These are phyloP conservation scores for Blastobotrys americana DNA, from an alignment of 805 yeast species.

Conservation along the genomic window DNA sequence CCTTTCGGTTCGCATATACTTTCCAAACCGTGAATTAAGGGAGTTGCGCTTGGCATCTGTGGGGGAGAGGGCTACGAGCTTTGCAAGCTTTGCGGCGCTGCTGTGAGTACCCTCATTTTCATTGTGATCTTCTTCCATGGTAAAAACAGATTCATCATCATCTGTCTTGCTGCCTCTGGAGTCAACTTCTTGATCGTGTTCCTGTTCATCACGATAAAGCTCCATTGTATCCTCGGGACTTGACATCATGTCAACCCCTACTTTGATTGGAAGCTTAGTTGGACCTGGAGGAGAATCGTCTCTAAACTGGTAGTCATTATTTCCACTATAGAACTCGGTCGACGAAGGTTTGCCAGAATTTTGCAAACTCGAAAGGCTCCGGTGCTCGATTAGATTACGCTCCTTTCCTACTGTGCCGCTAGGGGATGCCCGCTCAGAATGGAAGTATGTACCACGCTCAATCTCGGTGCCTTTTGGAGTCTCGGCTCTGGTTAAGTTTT, in stretches of 20 bases:
- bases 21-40: background rate
- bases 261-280: background rate
- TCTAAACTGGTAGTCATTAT: background rate
- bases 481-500: constrained; percentile 3
- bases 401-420: background rate
- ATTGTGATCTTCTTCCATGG: constrained; percentile 15
- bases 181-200: constrained; percentile 4
- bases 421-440: background rate
- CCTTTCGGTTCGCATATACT: constrained; percentile 52
- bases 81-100: background rate
- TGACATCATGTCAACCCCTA: background rate
- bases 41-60: background rate
- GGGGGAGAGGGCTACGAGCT: background rate
- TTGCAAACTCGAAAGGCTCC: background rate
- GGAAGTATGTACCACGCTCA: background rate
- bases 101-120: background rate
- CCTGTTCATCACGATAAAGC: constrained; percentile 2
- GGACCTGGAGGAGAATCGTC: background rate
- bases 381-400: background rate
- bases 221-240: background rate
- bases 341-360: background rate
- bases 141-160: constrained; percentile 12
- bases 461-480: background rate
- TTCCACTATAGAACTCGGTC: background rate
- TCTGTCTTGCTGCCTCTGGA: constrained; percentile 8